Conservation (phyloP, 164 flowering plant species). For the Kalanchoe fedtschenkoi region DNA sequence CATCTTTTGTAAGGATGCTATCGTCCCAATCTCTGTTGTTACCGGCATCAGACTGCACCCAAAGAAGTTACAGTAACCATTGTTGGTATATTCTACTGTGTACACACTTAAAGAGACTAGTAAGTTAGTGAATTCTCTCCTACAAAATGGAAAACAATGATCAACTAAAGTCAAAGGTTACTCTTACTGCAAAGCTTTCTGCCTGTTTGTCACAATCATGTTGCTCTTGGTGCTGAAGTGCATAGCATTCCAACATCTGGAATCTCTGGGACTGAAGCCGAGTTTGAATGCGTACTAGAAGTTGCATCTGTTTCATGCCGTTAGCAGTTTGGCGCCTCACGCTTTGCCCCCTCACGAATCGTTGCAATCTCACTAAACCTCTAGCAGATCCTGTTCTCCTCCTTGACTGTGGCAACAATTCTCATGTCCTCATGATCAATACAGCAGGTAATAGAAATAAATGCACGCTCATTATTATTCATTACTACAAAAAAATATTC, state of each 20-base stretch:
- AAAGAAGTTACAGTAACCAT: neutral
- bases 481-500: too few species aligned
- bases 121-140: neutral
- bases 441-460: neutral
- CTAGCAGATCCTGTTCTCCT: neutral
- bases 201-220: neutral
- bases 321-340: conserved; percentile 1
- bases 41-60: conserved; percentile 5
- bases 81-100: neutral
- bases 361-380: conserved; percentile 1
- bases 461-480: neutral
- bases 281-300: neutral
- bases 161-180: neutral
- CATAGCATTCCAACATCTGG: conserved; percentile 5
- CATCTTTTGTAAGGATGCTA: conserved; percentile 6
- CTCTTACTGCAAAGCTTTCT: neutral
- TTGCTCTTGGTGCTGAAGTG: conserved; percentile 1
- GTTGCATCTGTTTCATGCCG: conserved; percentile 4
- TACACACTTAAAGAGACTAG: neutral
- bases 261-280: conserved; percentile 4
- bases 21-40: conserved; percentile 1
- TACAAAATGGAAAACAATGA: neutral
- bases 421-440: neutral
- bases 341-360: neutral
- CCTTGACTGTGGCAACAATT: neutral